These are phyloP conservation scores for Pseudopithomyces maydicus DNA, from an alignment of 2,329 filamentous ascomycete genomes.

Conservation along the genomic window DNA sequence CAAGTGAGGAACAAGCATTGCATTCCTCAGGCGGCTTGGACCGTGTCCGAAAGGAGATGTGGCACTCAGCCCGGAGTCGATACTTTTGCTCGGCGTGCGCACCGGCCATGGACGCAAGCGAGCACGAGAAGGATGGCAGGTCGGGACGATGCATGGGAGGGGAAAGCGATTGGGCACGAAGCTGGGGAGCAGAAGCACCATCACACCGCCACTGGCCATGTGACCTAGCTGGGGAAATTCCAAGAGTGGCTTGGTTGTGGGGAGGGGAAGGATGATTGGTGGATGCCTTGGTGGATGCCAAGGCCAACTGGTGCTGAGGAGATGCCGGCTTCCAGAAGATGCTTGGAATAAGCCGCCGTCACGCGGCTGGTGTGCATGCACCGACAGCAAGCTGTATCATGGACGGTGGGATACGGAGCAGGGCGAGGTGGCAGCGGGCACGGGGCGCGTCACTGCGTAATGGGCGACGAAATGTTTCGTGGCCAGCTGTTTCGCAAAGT, in stretches of 20 bases:
- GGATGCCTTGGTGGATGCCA: slow-evolving; percentile 27
- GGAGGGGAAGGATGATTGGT: slow-evolving; percentile 30
- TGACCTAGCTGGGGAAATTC: slow-evolving; percentile 22
- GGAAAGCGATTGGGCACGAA: slow-evolving; percentile 24
- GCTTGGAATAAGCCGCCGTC: slow-evolving; percentile 23
- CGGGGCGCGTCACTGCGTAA: background rate
- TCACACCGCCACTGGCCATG: slow-evolving; percentile 43
- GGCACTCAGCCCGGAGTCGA: background rate
- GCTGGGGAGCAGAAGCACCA: slow-evolving; percentile 12
- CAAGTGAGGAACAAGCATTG: slow-evolving; percentile 1
- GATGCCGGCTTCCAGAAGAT: slow-evolving; percentile 34
- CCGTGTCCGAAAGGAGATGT: background rate
- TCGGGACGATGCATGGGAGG: slow-evolving; percentile 1
- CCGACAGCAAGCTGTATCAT: slow-evolving; percentile 12
- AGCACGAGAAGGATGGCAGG: background rate
- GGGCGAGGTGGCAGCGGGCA: background rate
- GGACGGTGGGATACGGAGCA: slow-evolving; percentile 13
- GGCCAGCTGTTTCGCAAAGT: background rate
- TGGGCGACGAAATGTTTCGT: background rate
- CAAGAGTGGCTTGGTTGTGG: slow-evolving; percentile 12
- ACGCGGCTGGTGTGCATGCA: slow-evolving; percentile 31
- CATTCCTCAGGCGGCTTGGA: background rate
- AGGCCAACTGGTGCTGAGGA: slow-evolving; percentile 20
- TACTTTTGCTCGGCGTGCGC: background rate
- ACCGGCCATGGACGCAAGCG: too few relatives aligned